phyloP scores from a whole-genome alignment of 768 basidiomycete species.

The Rhodosporidiobolus odoratus region DNA sequence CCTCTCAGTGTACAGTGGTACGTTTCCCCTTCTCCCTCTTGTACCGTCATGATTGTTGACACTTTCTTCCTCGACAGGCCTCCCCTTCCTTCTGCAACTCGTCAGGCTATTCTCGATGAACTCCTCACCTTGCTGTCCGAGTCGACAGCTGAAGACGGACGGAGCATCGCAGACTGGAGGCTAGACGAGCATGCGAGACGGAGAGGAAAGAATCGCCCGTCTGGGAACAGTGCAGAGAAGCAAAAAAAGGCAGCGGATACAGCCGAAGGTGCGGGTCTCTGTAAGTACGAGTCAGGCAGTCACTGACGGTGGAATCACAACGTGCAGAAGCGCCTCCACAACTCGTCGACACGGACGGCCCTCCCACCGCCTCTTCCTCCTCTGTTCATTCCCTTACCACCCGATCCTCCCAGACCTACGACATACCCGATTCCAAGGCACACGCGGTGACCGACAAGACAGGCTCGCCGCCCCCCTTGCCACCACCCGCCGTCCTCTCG shows the following conservation, averaged over 20 bases:
- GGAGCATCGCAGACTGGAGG: constrained; percentile 23
- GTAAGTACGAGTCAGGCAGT: too few species aligned
- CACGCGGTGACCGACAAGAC: too few species aligned
- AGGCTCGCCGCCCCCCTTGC: not conserved
- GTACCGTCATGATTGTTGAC: not conserved
- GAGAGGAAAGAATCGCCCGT: not conserved
- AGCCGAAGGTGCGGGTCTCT: too few species aligned
- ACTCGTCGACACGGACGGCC: not conserved
- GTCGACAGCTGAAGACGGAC: not conserved
- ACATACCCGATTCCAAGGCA: not conserved
- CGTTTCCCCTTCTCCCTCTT: not conserved
- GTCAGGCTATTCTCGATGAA: constrained; percentile 23
- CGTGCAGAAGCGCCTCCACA: not conserved
- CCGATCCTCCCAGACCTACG: constrained; percentile 1
- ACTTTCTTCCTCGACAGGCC: constrained; percentile 10
- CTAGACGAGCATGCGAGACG: constrained; percentile 20
- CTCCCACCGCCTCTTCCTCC: not conserved
- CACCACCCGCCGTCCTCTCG: constrained; percentile 49
- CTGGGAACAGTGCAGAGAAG: not conserved
- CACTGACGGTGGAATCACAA: too few species aligned
- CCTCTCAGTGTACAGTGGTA: constrained; percentile 18
- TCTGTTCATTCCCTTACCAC: constrained; percentile 1
- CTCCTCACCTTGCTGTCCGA: constrained; percentile 12
- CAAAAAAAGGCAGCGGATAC: not conserved
- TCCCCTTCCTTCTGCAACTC: constrained; percentile 13